Evolutionary conservation across 1,284 basidiomycete genomes (phyloP).

Genomic region (Coniferiporia sulphurascens): DNA sequence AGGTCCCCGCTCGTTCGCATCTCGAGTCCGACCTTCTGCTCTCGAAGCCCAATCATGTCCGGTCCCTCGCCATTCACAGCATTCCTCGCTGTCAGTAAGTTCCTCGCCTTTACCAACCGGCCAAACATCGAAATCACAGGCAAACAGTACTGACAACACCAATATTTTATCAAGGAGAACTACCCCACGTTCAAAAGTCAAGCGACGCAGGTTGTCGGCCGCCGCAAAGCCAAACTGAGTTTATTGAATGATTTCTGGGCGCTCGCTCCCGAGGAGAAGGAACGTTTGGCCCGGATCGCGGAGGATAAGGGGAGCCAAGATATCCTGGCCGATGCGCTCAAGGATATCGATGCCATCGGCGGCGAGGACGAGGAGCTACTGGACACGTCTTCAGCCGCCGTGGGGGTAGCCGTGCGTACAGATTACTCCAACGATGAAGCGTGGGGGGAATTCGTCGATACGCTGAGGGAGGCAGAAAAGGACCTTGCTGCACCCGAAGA

Average conservation of each 20-base stretch:
- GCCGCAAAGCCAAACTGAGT: conserved; percentile 6
- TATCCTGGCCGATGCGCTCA: conserved; percentile 6
- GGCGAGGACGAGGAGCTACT: conserved; percentile 3
- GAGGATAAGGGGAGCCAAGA: conserved; percentile 2
- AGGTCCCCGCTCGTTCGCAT: no score
- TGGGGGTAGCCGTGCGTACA: conserved; percentile 61
- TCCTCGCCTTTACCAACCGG: neutral
- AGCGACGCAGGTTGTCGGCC: neutral
- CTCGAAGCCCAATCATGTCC: neutral
- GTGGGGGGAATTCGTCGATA: conserved; percentile 50
- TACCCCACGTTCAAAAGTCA: conserved; percentile 5
- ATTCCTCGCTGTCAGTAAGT: conserved; percentile 18
- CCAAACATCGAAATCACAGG: neutral
- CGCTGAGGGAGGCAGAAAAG: conserved; percentile 47
- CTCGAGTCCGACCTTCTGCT: no score
- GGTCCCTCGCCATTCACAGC: conserved; percentile 10
- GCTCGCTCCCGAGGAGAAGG: neutral
- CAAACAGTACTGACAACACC: neutral
- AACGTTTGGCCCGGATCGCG: conserved; percentile 2
- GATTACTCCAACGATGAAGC: conserved; percentile 62
- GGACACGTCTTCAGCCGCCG: conserved; percentile 23
- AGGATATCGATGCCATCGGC: conserved; percentile 2
- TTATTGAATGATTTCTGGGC: conserved; percentile 10
- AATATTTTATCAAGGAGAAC: conserved; percentile 3
- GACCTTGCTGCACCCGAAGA: conserved; percentile 33